Percentiles rank a stretch among this genome's conserved stretches.
These are phyloP conservation scores for Striga asiatica DNA, from an alignment of 257 asterid species.

Conservation along the genomic window DNA sequence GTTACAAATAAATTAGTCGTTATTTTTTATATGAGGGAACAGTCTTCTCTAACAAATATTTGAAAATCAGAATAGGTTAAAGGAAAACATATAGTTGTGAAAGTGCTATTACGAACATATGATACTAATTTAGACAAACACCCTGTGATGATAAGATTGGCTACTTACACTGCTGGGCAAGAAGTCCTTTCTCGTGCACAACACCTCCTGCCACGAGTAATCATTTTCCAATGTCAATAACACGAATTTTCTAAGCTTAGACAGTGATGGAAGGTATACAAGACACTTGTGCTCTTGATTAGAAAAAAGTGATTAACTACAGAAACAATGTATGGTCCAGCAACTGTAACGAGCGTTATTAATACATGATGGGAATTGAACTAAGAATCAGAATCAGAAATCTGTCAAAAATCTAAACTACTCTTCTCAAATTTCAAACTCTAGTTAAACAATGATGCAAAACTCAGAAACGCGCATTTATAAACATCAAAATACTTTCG, in stretches of 20 bases:
- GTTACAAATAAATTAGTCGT: no score
- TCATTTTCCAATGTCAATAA: background rate
- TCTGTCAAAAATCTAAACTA: background rate
- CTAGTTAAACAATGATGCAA: background rate
- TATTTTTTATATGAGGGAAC: no score
- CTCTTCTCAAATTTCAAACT: background rate
- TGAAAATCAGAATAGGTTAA: background rate
- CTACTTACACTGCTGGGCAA: conserved; percentile 71
- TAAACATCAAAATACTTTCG: background rate
- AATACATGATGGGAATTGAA: no score
- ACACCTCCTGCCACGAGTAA: conserved; percentile 51
- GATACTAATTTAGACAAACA: background rate
- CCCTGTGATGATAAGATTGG: background rate
- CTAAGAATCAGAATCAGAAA: no score
- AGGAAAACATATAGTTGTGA: background rate
- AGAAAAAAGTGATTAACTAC: no score
- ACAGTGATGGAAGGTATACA: no score
- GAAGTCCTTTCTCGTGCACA: conserved; percentile 91
- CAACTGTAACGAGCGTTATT: no score
- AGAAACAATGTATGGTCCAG: no score
- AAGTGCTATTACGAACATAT: background rate
- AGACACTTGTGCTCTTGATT: no score
- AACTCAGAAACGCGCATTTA: background rate
- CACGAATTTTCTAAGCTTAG: background rate
- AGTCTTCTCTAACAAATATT: no score